These are phyloP conservation scores for Hypocrella siamensis DNA, from an alignment of 2,329 filamentous ascomycete genomes.

Conservation along the genomic window DNA sequence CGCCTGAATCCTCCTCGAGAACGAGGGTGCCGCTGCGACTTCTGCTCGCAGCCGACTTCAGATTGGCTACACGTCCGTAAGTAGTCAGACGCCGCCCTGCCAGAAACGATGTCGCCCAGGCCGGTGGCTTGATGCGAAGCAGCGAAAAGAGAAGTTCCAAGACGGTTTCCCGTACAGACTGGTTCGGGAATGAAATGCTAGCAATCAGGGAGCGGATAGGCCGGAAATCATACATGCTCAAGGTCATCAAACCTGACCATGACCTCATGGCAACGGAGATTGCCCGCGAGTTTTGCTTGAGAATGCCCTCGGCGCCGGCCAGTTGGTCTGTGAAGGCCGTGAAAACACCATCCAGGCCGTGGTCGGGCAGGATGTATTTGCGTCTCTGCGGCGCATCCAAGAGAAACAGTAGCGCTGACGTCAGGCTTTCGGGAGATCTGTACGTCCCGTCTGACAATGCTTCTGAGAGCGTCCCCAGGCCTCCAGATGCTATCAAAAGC, in stretches of 20 bases:
- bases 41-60: slow-evolving; percentile 46
- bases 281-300: slow-evolving; percentile 85
- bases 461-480: slow-evolving; percentile 76
- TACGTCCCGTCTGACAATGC: slow-evolving; percentile 82
- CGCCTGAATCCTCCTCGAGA: slow-evolving; percentile 50
- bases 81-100: slow-evolving; percentile 87
- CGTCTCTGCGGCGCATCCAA: slow-evolving; percentile 71
- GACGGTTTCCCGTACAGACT: slow-evolving; percentile 53
- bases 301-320: slow-evolving; percentile 37
- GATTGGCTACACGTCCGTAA: slow-evolving; percentile 81
- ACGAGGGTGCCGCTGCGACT: slow-evolving; percentile 33
- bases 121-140: slow-evolving; percentile 79
- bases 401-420: slow-evolving; percentile 75
- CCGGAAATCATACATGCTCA: slow-evolving; percentile 78
- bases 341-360: slow-evolving; percentile 79
- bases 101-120: slow-evolving; percentile 87
- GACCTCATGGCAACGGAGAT: slow-evolving; percentile 82
- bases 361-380: slow-evolving; percentile 71
- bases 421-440: slow-evolving; percentile 79
- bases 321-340: slow-evolving; percentile 82
- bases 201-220: slow-evolving; percentile 64
- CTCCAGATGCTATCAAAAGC: slow-evolving; percentile 68
- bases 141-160: slow-evolving; percentile 71
- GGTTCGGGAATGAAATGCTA: slow-evolving; percentile 43
- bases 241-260: slow-evolving; percentile 80